Percentiles rank a stretch among this genome's conserved stretches.
These are phyloP conservation scores for Termitomyces heimii DNA, from an alignment of 768 basidiomycete species.

Conservation along the genomic window DNA sequence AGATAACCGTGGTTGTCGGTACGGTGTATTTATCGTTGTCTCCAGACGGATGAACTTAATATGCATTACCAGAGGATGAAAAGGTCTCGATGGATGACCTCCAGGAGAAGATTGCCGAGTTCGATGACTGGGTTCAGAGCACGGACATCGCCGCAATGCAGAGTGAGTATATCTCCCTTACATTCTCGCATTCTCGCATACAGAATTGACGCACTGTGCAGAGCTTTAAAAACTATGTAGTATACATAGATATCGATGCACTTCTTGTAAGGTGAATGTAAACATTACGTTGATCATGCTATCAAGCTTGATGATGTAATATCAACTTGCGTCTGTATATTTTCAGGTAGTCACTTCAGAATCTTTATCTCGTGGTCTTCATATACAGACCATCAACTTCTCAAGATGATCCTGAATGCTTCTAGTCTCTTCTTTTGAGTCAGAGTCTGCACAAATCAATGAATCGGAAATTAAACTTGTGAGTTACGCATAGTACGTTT, in stretches of 20 bases:
- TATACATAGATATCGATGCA: not conserved
- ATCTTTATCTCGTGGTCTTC: conserved; percentile 5
- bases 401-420: not conserved
- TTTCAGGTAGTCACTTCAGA: not conserved
- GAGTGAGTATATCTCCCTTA: conserved; percentile 42
- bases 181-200: not conserved
- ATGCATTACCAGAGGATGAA: conserved; percentile 71
- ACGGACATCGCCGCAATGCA: conserved; percentile 92
- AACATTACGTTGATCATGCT: not conserved
- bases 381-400: conserved; percentile 1
- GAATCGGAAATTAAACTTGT: conserved; percentile 14
- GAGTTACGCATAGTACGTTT: not conserved
- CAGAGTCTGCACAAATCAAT: not conserved
- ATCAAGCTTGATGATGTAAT: not conserved
- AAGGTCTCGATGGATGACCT: conserved; percentile 89
- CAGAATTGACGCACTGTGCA: conserved; percentile 8
- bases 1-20: conserved; percentile 58
- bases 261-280: not conserved
- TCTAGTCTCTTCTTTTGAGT: not conserved
- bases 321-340: not conserved
- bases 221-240: conserved; percentile 14
- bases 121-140: conserved; percentile 89
- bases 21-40: conserved; percentile 17
- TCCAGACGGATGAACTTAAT: not conserved
- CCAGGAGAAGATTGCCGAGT: conserved; percentile 83